phyloP scores from a whole-genome alignment of 306 rosid genomes.

The Mucuna pruriens region DNA sequence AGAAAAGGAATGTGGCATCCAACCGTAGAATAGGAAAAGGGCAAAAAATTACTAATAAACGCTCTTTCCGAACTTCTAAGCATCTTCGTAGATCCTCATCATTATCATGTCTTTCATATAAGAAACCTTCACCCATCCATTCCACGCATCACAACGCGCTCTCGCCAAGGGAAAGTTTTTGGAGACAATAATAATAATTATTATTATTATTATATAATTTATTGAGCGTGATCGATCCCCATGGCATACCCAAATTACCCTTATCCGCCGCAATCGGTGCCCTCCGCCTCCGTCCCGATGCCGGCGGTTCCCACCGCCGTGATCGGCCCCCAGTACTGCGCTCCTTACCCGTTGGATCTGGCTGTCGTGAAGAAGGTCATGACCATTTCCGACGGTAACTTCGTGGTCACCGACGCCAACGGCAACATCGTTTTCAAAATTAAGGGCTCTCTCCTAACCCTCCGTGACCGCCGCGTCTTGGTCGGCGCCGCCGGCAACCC shows the following conservation, averaged over 20 bases:
- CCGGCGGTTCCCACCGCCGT: constrained; percentile 27
- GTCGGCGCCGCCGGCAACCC: constrained; percentile 53
- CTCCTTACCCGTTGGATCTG: constrained; percentile 49
- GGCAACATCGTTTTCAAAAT: constrained; percentile 56
- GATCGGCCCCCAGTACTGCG: constrained; percentile 51
- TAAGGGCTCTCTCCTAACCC: constrained; percentile 37
- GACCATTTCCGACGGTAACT: constrained; percentile 43
- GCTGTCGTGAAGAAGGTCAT: constrained; percentile 48
- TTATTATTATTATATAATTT: too few species aligned
- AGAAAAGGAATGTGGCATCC: too few species aligned
- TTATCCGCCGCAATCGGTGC: not conserved
- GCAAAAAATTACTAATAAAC: too few species aligned
- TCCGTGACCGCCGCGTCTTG: constrained; percentile 48
- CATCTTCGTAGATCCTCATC: too few species aligned
- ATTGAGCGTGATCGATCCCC: not conserved
- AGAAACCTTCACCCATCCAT: too few species aligned
- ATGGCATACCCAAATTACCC: constrained; percentile 9
- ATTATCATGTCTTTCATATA: too few species aligned
- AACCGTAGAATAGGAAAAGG: too few species aligned
- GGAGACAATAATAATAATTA: too few species aligned
- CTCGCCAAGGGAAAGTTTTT: too few species aligned
- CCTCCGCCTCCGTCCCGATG: constrained; percentile 18
- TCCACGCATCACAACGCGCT: too few species aligned
- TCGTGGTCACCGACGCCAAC: constrained; percentile 52
- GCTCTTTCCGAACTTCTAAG: too few species aligned